phyloP scores from a whole-genome alignment of 2,329 filamentous ascomycete genomes.

The Cercospora zeae-maydis region DNA sequence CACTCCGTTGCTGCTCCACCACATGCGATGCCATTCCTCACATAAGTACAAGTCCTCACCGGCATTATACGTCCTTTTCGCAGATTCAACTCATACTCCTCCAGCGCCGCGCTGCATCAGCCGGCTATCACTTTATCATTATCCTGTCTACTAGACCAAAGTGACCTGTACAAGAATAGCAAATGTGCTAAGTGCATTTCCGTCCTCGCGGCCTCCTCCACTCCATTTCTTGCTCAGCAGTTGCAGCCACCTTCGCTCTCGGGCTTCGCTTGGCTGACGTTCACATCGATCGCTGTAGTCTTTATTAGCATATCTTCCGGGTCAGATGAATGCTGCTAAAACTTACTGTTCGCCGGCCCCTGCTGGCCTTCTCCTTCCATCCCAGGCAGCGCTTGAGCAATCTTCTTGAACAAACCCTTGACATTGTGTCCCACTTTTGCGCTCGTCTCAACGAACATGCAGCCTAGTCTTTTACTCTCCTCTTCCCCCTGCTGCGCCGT shows the following conservation, averaged over 20 bases:
- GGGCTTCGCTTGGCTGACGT: slow-evolving; percentile 36
- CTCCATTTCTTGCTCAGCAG: slow-evolving; percentile 27
- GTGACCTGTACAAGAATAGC: slow-evolving; percentile 7
- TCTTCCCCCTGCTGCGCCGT: slow-evolving; percentile 95
- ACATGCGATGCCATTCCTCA: neutral
- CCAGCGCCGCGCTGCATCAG: neutral
- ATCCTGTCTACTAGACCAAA: neutral
- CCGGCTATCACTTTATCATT: neutral
- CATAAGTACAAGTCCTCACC: neutral
- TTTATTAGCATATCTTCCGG: slow-evolving; percentile 19
- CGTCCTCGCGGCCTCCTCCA: neutral
- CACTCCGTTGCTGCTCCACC: neutral
- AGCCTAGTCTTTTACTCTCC: slow-evolving; percentile 93
- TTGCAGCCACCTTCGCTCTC: slow-evolving; percentile 39
- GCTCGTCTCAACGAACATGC: slow-evolving; percentile 99
- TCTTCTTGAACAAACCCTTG: slow-evolving; percentile 94
- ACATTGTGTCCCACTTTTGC: slow-evolving; percentile 98
- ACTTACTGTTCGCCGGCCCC: slow-evolving; percentile 75
- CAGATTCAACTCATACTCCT: neutral
- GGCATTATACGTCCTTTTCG: neutral
- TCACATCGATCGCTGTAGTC: slow-evolving; percentile 37
- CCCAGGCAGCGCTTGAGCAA: slow-evolving; percentile 93
- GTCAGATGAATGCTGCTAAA: neutral
- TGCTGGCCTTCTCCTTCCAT: slow-evolving; percentile 90
- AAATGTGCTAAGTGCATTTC: neutral